These are phyloP conservation scores for Paratinospora sagittata DNA, from an alignment of 164 flowering plant species.

Conservation along the genomic window DNA sequence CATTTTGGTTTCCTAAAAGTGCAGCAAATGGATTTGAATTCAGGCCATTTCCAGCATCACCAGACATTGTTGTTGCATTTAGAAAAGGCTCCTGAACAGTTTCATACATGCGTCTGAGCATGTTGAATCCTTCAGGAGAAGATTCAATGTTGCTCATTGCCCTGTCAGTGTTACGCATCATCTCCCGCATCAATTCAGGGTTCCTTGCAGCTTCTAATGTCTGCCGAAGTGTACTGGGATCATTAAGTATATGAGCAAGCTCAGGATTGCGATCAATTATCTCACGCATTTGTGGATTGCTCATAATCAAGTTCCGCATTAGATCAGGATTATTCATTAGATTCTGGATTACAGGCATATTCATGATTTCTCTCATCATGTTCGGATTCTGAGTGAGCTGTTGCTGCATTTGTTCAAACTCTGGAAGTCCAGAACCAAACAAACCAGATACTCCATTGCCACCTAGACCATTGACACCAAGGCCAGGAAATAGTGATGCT, in stretches of 20 bases:
- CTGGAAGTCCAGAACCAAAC: constrained; percentile 82
- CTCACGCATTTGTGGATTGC: constrained; percentile 94
- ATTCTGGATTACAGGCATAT: constrained; percentile 77
- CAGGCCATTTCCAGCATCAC: constrained; percentile 47
- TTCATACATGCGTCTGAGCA: constrained; percentile 98
- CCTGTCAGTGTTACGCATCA: constrained; percentile 97
- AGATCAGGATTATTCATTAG: constrained; percentile 87
- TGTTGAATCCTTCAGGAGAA: constrained; percentile 93
- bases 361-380: constrained; percentile 91
- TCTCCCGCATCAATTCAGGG: constrained; percentile 96
- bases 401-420: constrained; percentile 80
- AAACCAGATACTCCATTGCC: constrained; percentile 49
- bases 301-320: too few species aligned
- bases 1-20: constrained; percentile 61
- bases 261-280: constrained; percentile 91
- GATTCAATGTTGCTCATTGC: constrained; percentile 97
- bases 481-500: constrained; percentile 57
- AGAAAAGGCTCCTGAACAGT: constrained; percentile 93
- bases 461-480: constrained; percentile 45
- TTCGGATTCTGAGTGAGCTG: constrained; percentile 83
- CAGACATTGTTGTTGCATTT: constrained; percentile 79
- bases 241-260: constrained; percentile 86
- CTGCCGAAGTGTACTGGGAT: constrained; percentile 75
- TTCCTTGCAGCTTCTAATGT: constrained; percentile 89
- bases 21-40: constrained; percentile 79